Evolutionary conservation across 208 protist genomes (phyloP).

Genomic region (Acanthamoeba culbertsoni): DNA sequence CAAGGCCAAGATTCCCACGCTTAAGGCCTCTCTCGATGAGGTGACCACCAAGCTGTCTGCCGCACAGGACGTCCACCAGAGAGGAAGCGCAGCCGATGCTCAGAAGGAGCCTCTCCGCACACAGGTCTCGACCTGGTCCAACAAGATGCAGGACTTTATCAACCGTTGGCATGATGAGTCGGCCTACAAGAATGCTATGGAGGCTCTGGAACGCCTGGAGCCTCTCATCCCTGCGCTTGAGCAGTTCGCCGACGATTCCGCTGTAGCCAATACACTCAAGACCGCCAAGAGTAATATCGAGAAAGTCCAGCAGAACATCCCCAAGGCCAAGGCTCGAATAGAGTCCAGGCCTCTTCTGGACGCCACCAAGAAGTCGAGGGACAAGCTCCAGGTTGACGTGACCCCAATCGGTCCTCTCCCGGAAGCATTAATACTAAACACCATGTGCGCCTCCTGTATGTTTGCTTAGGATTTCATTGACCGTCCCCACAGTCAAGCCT

Average conservation of each 20-base stretch:
- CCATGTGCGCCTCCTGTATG: too few species aligned
- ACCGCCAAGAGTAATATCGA: not conserved
- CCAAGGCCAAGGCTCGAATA: not conserved
- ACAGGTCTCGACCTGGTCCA: not conserved
- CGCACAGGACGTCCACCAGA: not conserved
- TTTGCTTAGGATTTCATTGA: not conserved
- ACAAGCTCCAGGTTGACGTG: not conserved
- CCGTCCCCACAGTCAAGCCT: not conserved
- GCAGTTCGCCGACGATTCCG: not conserved
- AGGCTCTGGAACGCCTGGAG: constrained; percentile 14
- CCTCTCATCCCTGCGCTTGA: constrained; percentile 2
- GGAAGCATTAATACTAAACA: not conserved
- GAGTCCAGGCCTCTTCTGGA: constrained; percentile 24
- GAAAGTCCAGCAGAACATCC: constrained; percentile 36
- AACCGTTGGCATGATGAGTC: constrained; percentile 7
- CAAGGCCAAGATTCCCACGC: constrained; percentile 22
- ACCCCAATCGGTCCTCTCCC: not conserved
- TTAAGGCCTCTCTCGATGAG: not conserved
- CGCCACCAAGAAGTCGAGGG: not conserved
- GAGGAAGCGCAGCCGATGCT: not conserved
- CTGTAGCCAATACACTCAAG: not conserved
- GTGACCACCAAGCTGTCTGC: not conserved
- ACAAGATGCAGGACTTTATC: constrained; percentile 42
- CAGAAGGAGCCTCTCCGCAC: not conserved
- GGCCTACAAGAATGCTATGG: not conserved